phyloP scores from a whole-genome alignment of 257 asterid species.

The Ballota nigra region DNA sequence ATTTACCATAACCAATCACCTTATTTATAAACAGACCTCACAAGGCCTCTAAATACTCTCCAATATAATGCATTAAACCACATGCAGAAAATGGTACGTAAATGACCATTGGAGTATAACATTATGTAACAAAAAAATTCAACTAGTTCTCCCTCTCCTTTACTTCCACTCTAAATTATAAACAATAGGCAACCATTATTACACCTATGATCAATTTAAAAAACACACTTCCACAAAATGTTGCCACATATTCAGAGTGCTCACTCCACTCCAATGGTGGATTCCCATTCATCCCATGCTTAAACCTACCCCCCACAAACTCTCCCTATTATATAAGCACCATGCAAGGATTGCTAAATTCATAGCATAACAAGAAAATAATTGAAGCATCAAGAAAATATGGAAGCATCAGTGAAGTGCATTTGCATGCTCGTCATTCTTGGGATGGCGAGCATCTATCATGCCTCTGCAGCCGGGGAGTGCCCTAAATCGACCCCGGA shows the following conservation, averaged over 20 bases:
- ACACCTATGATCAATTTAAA: neutral
- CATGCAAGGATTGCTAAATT: neutral
- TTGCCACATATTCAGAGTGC: conserved; percentile 17
- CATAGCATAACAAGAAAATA: neutral
- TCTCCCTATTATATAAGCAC: conserved; percentile 25
- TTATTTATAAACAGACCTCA: no score
- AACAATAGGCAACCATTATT: neutral
- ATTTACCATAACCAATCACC: no score
- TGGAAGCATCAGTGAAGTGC: conserved; percentile 28
- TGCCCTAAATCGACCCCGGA: conserved; percentile 54
- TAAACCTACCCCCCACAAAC: neutral
- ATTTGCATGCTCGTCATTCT: conserved; percentile 29
- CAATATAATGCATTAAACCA: no score
- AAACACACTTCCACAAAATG: neutral
- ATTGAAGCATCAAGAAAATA: neutral
- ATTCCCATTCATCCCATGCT: conserved; percentile 22
- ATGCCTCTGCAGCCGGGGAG: conserved; percentile 49
- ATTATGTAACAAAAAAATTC: no score
- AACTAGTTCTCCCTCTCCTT: neutral
- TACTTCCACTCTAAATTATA: neutral
- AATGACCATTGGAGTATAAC: no score
- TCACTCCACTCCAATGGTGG: conserved; percentile 37
- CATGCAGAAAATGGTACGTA: no score
- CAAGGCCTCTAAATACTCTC: no score
- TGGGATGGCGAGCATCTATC: conserved; percentile 2